Evolutionary conservation across 768 basidiomycete genomes (phyloP).

Genomic region (Coprinopsis marcescibilis): DNA sequence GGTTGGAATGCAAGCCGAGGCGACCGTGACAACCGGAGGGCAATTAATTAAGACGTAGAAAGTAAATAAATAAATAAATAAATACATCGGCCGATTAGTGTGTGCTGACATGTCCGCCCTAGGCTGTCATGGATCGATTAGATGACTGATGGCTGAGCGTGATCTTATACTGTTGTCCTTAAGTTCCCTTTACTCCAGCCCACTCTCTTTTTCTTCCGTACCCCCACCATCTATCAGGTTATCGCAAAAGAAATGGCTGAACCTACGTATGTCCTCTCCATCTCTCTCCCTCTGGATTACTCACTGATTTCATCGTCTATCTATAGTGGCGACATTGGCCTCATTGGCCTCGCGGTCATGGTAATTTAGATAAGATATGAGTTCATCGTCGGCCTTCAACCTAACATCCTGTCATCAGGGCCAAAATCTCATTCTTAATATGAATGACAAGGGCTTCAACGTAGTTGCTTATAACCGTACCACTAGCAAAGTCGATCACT

Average conservation of each 20-base stretch:
- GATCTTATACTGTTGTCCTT: too few species aligned
- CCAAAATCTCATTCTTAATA: conserved; percentile 96
- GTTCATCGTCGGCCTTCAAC: conserved; percentile 13
- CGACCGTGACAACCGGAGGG: not conserved
- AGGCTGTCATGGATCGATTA: conserved; percentile 14
- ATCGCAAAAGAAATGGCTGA: conserved; percentile 33
- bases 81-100: conserved; percentile 3
- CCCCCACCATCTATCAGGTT: conserved; percentile 28
- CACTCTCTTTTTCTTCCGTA: conserved; percentile 24
- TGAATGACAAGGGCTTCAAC: conserved; percentile 99
- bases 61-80: conserved; percentile 2
- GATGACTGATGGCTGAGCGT: conserved; percentile 16
- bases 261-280: conserved; percentile 22
- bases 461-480: conserved; percentile 98
- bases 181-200: conserved; percentile 6
- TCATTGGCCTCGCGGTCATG: conserved; percentile 99
- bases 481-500: conserved; percentile 89
- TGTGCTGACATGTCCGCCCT: conserved; percentile 4
- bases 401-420: conserved; percentile 46
- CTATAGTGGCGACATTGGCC: conserved; percentile 98
- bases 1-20: not conserved
- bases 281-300: conserved; percentile 1
- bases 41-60: not conserved
- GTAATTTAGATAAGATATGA: conserved; percentile 39
- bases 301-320: conserved; percentile 13